Conservation (phyloP, 495 filamentous ascomycete species). For the Penicillium paradoxum region DNA sequence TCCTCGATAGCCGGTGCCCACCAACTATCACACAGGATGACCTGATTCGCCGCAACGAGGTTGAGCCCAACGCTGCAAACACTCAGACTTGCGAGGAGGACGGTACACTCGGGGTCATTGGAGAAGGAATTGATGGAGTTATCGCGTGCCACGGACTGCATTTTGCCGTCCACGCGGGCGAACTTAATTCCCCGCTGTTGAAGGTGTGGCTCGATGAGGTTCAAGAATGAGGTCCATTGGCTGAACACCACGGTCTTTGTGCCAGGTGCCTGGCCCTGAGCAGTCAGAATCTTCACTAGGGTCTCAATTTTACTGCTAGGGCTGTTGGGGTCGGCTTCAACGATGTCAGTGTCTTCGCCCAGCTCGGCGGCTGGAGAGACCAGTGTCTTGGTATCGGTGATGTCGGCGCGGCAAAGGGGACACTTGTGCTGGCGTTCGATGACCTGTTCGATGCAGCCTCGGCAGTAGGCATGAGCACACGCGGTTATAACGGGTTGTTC, state of each 20-base stretch:
- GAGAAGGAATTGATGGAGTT: constrained; percentile 62
- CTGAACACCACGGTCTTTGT: constrained; percentile 89
- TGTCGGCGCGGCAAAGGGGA: constrained; percentile 78
- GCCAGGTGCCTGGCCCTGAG: constrained; percentile 57
- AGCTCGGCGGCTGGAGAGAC: constrained; percentile 59
- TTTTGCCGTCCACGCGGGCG: constrained; percentile 78
- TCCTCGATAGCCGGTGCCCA: constrained; percentile 95
- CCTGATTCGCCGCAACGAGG: constrained; percentile 81
- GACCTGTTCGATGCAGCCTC: constrained; percentile 69
- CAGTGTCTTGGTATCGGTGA: constrained; percentile 52
- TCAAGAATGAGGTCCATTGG: constrained; percentile 89
- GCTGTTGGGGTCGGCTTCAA: constrained; percentile 54
- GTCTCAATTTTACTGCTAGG: constrained; percentile 82
- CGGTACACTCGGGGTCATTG: constrained; percentile 60
- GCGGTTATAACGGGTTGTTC: constrained; percentile 78
- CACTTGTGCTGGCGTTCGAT: constrained; percentile 79
- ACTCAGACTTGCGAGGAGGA: constrained; percentile 77
- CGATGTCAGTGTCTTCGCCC: constrained; percentile 44
- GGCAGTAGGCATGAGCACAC: constrained; percentile 81
- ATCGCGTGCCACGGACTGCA: constrained; percentile 64
- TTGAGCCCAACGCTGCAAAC: constrained; percentile 89
- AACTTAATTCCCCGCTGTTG: constrained; percentile 56
- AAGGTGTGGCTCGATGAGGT: constrained; percentile 71
- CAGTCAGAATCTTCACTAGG: constrained; percentile 71
- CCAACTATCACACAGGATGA: constrained; percentile 81